Evolutionary conservation across 2,329 filamentous ascomycete species (phyloP), one percentile per base, ranked within the genome.

Genomic region (Drechmeria coniospora): DNA sequence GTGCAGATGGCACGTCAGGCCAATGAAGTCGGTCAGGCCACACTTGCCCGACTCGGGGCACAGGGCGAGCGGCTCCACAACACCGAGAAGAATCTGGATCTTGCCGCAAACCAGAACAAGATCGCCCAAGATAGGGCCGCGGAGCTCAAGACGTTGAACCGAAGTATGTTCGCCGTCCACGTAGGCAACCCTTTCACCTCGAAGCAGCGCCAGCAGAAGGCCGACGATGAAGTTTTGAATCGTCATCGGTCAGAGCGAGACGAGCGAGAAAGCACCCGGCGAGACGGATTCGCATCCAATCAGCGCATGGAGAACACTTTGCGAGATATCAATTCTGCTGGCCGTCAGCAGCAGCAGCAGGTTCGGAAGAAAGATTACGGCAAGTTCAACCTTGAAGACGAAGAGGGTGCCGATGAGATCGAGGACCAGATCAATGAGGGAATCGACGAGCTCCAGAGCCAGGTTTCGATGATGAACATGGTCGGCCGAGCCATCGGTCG

Each of bases 91-190:
- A 83, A 87, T 43, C 64, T 94, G 32, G 82, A 93, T 42, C 62
- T 81, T 37, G 79, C 83, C 4, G 57, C 69, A n/a, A 77, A 76
- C 36, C 75, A 84, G 47, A 81, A 80, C 41, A 70, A 73, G 32
- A 59, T 79, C 33, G 80, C 81, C 0, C 75, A 84, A 40, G 81
- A 86, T 39, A 79, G 81, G 41, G 78, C 83, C 1, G 70, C 74
- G 26, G 83, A 93, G 46, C 60, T 94, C 21, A 87, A 87, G 58
- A 81, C 71, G 1, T 61, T 92, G 27, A 92, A 94, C 53, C 65
- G 78, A 36, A 84, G 77, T 58, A 92, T 94, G 83, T 93, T 93
- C 45, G 79, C 81, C 5, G 69, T 86, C 14, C 78, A 84, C 44
- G 75, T 86, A 15, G 62, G 63, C 29, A 83, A 83, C 42, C 78